Percentiles rank a stretch among this genome's conserved stretches.
Conservation (phyloP, 2,329 filamentous ascomycete genomes). For the Chrysosphaeria jannelii region DNA sequence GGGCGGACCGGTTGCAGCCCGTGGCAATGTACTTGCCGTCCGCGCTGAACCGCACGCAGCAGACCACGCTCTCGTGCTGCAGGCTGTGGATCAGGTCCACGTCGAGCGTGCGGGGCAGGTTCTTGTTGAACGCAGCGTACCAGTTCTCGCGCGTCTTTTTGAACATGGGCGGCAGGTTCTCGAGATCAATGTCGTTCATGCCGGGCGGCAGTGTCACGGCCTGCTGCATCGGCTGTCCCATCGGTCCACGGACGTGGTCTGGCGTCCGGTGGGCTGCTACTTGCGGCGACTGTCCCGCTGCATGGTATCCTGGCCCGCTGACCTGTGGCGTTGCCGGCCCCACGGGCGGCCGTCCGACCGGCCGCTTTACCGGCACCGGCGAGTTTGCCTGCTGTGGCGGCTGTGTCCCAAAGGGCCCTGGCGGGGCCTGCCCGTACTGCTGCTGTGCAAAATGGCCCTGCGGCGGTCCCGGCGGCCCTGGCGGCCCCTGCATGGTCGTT, state of each 20-base stretch:
- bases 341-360: constrained; percentile 32
- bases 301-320: constrained; percentile 63
- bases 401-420: constrained; percentile 50
- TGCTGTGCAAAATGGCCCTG: constrained; percentile 43
- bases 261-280: constrained; percentile 51
- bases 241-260: constrained; percentile 28
- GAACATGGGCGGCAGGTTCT: constrained; percentile 54
- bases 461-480: constrained; percentile 28
- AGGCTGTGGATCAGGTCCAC: constrained; percentile 86
- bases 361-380: constrained; percentile 57
- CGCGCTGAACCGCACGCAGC: constrained; percentile 86
- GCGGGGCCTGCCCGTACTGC: constrained; percentile 22
- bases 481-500: constrained; percentile 32
- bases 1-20: constrained; percentile 93
- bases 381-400: constrained; percentile 65
- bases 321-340: constrained; percentile 77
- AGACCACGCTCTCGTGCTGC: constrained; percentile 83
- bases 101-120: constrained; percentile 65
- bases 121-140: constrained; percentile 92
- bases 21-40: constrained; percentile 92
- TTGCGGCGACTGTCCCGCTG: constrained; percentile 57
- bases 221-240: too few relatives aligned
- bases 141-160: constrained; percentile 81
- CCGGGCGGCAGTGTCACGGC: constrained; percentile 18
- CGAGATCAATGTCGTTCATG: constrained; percentile 62